These are phyloP conservation scores for Coniochaeta hoffmannii DNA, from an alignment of 2,329 filamentous ascomycete species.

Conservation along the genomic window DNA sequence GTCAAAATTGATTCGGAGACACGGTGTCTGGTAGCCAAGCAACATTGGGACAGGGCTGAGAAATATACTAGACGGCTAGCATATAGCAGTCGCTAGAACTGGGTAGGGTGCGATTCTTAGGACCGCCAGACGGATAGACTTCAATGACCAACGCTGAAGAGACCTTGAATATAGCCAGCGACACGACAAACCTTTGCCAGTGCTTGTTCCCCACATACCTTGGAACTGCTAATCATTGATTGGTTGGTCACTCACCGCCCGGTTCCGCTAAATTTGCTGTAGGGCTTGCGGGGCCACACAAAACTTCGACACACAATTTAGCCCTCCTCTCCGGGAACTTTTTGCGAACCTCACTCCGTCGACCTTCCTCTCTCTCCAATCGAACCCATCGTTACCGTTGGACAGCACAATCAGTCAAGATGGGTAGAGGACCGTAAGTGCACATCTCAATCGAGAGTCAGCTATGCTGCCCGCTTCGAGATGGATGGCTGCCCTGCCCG, in stretches of 20 bases:
- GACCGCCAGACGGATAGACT: no score
- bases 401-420: constrained; percentile 30
- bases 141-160: no score
- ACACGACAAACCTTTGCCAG: no score
- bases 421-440: constrained; percentile 48
- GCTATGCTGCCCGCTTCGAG: background rate
- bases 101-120: no score
- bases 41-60: no score
- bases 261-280: constrained; percentile 13
- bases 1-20: no score
- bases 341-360: constrained; percentile 13
- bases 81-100: no score
- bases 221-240: no score
- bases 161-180: no score
- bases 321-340: constrained; percentile 11
- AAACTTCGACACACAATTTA: constrained; percentile 15
- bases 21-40: no score
- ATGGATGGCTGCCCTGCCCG: background rate
- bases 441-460: background rate
- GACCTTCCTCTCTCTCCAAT: constrained; percentile 5
- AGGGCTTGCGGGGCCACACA: constrained; percentile 14
- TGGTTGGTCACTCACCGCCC: constrained; percentile 9
- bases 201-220: no score
- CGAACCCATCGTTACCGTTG: constrained; percentile 19
- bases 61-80: no score